Conservation (phyloP, 495 filamentous ascomycete species). For the Staphylotrichum tortipilum region DNA sequence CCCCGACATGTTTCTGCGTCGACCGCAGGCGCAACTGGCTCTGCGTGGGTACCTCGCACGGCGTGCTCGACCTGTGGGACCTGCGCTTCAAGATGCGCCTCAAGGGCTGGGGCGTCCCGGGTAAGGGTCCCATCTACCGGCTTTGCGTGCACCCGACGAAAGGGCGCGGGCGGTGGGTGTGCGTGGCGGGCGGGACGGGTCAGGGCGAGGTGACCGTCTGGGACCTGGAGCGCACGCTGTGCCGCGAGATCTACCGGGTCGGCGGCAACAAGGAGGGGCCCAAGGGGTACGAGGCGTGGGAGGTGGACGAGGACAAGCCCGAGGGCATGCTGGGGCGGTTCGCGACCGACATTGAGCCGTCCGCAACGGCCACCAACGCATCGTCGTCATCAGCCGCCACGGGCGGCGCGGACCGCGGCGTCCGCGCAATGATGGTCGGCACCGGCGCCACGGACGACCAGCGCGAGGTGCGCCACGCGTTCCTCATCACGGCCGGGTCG, state of each 20-base stretch:
- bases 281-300: slow-evolving; percentile 75
- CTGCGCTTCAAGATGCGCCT: slow-evolving; percentile 82
- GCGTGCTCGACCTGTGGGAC: slow-evolving; percentile 92
- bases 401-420: slow-evolving; percentile 45
- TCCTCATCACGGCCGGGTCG: slow-evolving; percentile 76
- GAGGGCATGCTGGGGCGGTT: slow-evolving; percentile 87
- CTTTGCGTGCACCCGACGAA: slow-evolving; percentile 69
- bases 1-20: slow-evolving; percentile 84
- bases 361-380: too few relatives aligned
- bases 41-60: slow-evolving; percentile 83
- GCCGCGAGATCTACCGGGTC: slow-evolving; percentile 79
- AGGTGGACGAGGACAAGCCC: slow-evolving; percentile 79
- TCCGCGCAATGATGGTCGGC: slow-evolving; percentile 51
- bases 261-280: slow-evolving; percentile 44
- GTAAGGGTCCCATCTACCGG: slow-evolving; percentile 71
- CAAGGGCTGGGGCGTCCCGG: slow-evolving; percentile 82
- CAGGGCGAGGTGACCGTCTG: slow-evolving; percentile 90
- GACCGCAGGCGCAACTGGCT: slow-evolving; percentile 83
- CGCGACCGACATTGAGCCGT: slow-evolving; percentile 59
- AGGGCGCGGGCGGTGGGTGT: slow-evolving; percentile 69
- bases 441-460: slow-evolving; percentile 48
- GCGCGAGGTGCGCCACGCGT: slow-evolving; percentile 52
- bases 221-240: slow-evolving; percentile 86
- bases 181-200: slow-evolving; percentile 79
- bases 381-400: too few relatives aligned